Conservation (phyloP, 331 rosid genomes). For the Arachis monticola region DNA sequence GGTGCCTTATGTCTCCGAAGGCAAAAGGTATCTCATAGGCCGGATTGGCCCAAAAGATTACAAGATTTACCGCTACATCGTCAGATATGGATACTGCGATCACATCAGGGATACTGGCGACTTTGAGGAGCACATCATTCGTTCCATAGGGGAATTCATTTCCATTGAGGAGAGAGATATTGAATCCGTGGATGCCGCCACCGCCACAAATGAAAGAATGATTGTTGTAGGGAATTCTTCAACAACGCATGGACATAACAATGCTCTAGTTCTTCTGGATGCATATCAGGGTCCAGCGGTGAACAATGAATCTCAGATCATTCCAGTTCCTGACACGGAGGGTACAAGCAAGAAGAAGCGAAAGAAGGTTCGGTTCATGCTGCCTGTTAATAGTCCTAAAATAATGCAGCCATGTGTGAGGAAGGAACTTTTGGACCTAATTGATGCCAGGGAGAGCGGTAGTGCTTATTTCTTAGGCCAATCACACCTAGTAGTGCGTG, state of each 20-base stretch:
- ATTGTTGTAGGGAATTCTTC: slow-evolving; percentile 68
- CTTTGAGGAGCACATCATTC: slow-evolving; percentile 77
- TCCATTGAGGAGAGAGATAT: slow-evolving; percentile 59
- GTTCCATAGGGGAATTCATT: slow-evolving; percentile 80
- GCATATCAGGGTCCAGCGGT: slow-evolving; percentile 31
- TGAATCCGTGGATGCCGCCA: slow-evolving; percentile 49
- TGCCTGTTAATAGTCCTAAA: slow-evolving; percentile 68
- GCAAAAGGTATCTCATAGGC: slow-evolving; percentile 74
- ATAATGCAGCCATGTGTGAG: slow-evolving; percentile 59
- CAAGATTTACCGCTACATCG: slow-evolving; percentile 75
- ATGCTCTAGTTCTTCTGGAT: slow-evolving; percentile 59
- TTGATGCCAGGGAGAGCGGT: slow-evolving; percentile 85
- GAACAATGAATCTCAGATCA: slow-evolving; percentile 50
- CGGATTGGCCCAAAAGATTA: slow-evolving; percentile 66
- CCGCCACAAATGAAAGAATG: slow-evolving; percentile 56
- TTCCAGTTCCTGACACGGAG: slow-evolving; percentile 43
- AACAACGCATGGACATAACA: slow-evolving; percentile 44
- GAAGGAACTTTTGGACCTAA: slow-evolving; percentile 64
- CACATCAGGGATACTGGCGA: slow-evolving; percentile 57
- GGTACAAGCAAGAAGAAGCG: slow-evolving; percentile 40
- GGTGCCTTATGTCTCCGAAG: slow-evolving; percentile 61
- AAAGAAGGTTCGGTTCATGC: slow-evolving; percentile 69
- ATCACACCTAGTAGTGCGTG: slow-evolving; percentile 63
- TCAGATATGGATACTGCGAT: slow-evolving; percentile 79
- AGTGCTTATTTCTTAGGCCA: slow-evolving; percentile 82